Base-by-base conservation (phyloP, 108 stramenopile species). In the Chaetoceros muelleri region DNA sequence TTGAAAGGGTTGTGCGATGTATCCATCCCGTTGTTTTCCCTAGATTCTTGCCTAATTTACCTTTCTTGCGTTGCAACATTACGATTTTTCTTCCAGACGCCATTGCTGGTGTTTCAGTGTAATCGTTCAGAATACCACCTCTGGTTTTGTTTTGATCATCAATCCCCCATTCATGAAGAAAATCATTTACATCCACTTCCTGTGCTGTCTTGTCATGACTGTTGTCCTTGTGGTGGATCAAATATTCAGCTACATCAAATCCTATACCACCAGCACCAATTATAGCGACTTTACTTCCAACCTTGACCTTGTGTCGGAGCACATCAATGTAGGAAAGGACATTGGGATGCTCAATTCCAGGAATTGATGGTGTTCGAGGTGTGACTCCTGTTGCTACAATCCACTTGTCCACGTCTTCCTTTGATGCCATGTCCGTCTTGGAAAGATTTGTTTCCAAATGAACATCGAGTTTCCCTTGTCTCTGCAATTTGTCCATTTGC, bases 201-300 rank as follows among this genome's bases (percentile, higher is more conserved):
- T 73, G 66, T 48, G 74, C 74, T 54, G 1, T 72, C 56, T 64
- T 68, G 23, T 60, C 65, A 52, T 67, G 78, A 47, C 82, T 75
- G 21, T 62, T 60, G 8, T 60, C 68, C 21, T 72, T 68, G 30
- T 82, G 71, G 60, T 95, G 86, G 24, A 90, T 25, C 18, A 98
- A 69, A 66, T 81, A 96, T 51, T 98, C 98, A 20, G 90, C 78
- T 25, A 98, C 92, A 76, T 98, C 98, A 64, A 98, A 98, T 22
- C 98, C 98, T 53, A 98, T 98, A 0, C 98, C 98, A 40, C 97
- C 98, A 3, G 96, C 98, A 31, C 98, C 98, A 71, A 98, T 89
- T 21, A 98, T 64, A 22, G 96, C 98, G 3, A 98, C 96, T 0
- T 70, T 67, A 34, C 80, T 46, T 48, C 98, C 98, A 18, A 96